Conservation (phyloP, 2,329 filamentous ascomycete species). For the Neurospora sp. region DNA sequence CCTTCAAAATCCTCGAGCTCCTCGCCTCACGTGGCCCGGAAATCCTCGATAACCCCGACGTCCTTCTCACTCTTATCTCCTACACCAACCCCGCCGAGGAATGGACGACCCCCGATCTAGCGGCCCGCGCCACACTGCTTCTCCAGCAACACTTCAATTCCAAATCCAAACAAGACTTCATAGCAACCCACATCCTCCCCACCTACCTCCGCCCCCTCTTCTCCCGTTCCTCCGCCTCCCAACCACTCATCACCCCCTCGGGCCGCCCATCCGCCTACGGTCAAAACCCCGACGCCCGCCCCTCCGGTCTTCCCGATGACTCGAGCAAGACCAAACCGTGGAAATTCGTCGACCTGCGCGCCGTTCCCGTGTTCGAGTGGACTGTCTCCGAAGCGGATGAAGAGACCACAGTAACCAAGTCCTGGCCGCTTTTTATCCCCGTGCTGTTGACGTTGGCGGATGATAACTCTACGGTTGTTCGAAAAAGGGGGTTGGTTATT, state of each 20-base stretch:
- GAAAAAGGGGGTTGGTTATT: slow-evolving; percentile 45
- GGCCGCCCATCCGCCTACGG: slow-evolving; percentile 44
- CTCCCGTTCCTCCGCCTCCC: slow-evolving; percentile 38
- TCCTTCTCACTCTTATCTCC: slow-evolving; percentile 25
- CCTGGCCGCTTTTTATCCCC: slow-evolving; percentile 63
- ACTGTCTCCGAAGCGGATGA: slow-evolving; percentile 42
- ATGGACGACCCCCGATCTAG: slow-evolving; percentile 22
- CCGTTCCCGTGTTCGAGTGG: slow-evolving; percentile 53
- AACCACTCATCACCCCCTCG: slow-evolving; percentile 39
- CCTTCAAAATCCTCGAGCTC: slow-evolving; percentile 10
- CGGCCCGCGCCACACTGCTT: slow-evolving; percentile 22
- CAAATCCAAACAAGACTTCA: slow-evolving; percentile 24
- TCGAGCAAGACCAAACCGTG: slow-evolving; percentile 44
- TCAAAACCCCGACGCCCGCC: slow-evolving; percentile 26
- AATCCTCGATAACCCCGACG: slow-evolving; percentile 12
- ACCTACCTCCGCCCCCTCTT: slow-evolving; percentile 60
- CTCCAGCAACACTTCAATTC: slow-evolving; percentile 21
- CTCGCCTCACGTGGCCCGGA: background rate
- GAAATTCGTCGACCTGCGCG: slow-evolving; percentile 45
- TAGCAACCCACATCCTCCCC: slow-evolving; percentile 49
- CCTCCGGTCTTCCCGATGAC: slow-evolving; percentile 25
- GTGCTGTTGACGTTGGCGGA: slow-evolving; percentile 61
- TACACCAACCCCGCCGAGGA: slow-evolving; percentile 20
- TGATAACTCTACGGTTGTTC: slow-evolving; percentile 44
- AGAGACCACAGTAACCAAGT: slow-evolving; percentile 34